Percentiles rank a stretch among this genome's conserved stretches.
These are phyloP conservation scores for Phaseolus coccineus DNA, from an alignment of 331 rosid genomes.

Conservation along the genomic window DNA sequence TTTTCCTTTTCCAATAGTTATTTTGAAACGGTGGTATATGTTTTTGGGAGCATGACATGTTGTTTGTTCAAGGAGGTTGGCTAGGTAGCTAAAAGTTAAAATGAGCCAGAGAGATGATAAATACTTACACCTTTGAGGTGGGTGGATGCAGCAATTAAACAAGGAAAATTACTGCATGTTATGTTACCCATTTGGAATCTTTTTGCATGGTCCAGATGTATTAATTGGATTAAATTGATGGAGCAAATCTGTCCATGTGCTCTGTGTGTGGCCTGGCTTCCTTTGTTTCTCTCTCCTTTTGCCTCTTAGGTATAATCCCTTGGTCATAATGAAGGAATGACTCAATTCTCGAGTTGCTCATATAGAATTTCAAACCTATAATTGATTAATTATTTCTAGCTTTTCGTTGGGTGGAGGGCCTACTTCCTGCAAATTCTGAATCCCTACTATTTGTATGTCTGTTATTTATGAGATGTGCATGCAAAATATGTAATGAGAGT, in stretches of 20 bases:
- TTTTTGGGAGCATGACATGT: neutral
- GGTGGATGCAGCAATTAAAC: neutral
- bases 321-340: conserved; percentile 74
- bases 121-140: neutral
- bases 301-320: conserved; percentile 52
- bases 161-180: conserved; percentile 34
- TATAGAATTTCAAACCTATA: conserved; percentile 60
- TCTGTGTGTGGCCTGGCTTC: conserved; percentile 25
- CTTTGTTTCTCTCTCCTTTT: conserved; percentile 26
- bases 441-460: conserved; percentile 51
- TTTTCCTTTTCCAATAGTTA: neutral
- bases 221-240: conserved; percentile 47
- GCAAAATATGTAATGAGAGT: conserved; percentile 42
- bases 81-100: neutral
- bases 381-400: conserved; percentile 74
- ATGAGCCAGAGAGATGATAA: neutral
- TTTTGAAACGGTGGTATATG: neutral
- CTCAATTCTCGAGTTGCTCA: conserved; percentile 65
- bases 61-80: neutral
- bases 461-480: conserved; percentile 49
- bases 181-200: conserved; percentile 48
- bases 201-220: conserved; percentile 47
- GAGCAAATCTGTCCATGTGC: conserved; percentile 32
- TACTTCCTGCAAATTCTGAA: conserved; percentile 53
- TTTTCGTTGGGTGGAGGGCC: conserved; percentile 57